These are phyloP conservation scores for Suillus alpinus DNA, from an alignment of 768 basidiomycete species.

Conservation along the genomic window DNA sequence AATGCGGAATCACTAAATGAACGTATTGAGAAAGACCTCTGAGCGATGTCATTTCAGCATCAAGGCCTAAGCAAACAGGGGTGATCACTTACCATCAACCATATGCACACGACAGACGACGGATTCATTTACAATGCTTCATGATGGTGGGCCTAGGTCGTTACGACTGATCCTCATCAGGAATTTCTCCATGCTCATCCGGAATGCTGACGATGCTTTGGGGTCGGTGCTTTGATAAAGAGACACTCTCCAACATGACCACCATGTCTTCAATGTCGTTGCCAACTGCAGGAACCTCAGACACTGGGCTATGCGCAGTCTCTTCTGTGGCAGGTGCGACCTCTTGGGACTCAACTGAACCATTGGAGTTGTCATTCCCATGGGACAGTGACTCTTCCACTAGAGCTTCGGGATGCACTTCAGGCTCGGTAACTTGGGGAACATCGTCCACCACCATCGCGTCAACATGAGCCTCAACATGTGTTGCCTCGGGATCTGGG, in stretches of 20 bases:
- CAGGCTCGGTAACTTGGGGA: not conserved
- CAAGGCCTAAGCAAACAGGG: conserved; percentile 15
- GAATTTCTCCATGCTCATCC: conserved; percentile 54
- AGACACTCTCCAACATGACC: conserved; percentile 52
- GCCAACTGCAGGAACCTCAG: conserved; percentile 13
- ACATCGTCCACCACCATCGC: not conserved
- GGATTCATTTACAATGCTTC: conserved; percentile 21
- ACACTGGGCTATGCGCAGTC: not conserved
- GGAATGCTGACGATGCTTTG: conserved; percentile 48
- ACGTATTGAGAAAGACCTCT: conserved; percentile 27
- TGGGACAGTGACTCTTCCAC: conserved; percentile 5
- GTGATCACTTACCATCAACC: conserved; percentile 24
- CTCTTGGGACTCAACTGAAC: conserved; percentile 11
- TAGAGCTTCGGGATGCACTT: conserved; percentile 6
- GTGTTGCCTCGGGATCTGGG: conserved; percentile 7
- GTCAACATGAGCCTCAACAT: not conserved
- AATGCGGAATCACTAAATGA: conserved; percentile 19
- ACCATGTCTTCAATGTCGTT: conserved; percentile 64
- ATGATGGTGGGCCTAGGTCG: conserved; percentile 9
- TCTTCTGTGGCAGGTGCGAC: conserved; percentile 5
- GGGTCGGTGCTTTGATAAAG: conserved; percentile 38
- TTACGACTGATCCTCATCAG: conserved; percentile 44
- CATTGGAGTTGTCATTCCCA: not conserved
- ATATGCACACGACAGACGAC: conserved; percentile 11
- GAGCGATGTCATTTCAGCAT: not conserved